phyloP scores from a whole-genome alignment of 2,329 filamentous ascomycete genomes.

The Fusarium coffeatum region DNA sequence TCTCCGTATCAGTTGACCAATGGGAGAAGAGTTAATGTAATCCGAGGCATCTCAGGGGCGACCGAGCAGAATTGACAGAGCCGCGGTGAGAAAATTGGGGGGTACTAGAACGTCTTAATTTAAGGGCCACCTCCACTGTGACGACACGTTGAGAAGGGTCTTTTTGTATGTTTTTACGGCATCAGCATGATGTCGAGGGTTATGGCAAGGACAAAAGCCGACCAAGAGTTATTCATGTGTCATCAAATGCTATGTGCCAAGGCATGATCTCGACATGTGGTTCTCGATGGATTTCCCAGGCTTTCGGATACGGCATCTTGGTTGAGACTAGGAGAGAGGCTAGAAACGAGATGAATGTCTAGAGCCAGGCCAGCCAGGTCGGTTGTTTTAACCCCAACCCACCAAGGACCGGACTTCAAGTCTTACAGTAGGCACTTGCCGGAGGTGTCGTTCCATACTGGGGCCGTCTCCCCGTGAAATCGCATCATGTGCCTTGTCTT shows the following conservation, averaged over 20 bases:
- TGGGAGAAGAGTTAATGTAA: constrained; percentile 44
- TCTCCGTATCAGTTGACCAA: constrained; percentile 43
- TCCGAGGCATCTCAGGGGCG: constrained; percentile 45
- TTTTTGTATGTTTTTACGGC: constrained; percentile 3
- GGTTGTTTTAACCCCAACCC: constrained; percentile 36
- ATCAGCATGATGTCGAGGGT: constrained; percentile 4
- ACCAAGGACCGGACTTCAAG: not conserved
- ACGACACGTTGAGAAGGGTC: constrained; percentile 35
- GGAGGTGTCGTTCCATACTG: constrained; percentile 35
- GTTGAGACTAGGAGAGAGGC: constrained; percentile 30
- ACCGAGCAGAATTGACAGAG: constrained; percentile 42
- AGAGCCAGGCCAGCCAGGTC: not conserved
- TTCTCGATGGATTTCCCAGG: constrained; percentile 2
- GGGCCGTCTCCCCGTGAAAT: constrained; percentile 31
- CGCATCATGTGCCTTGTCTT: constrained; percentile 29
- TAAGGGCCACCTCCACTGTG: constrained; percentile 37
- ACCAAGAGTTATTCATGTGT: constrained; percentile 5
- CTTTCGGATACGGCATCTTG: constrained; percentile 40
- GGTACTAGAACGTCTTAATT: constrained; percentile 37
- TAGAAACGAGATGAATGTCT: constrained; percentile 32
- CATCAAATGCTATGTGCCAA: not conserved
- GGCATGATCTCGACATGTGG: constrained; percentile 18
- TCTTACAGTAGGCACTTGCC: not conserved
- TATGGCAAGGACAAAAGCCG: not conserved
- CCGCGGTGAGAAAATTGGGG: constrained; percentile 40